Conservation (phyloP, 2,329 filamentous ascomycete species). For the Metarhizium brunneum region DNA sequence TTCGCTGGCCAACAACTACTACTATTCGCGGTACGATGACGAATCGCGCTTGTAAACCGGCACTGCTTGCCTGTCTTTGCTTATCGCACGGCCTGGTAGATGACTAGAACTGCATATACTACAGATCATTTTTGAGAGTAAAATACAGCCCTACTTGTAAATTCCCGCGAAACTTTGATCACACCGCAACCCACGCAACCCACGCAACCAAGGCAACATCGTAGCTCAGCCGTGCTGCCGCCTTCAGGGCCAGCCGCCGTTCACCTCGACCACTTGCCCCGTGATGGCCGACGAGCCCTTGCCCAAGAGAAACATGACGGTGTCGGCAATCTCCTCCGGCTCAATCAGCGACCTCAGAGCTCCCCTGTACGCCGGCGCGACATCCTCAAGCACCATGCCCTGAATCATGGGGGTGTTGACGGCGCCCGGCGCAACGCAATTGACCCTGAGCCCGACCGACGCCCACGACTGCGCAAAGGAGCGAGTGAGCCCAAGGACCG, state of each 20-base stretch:
- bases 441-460: conserved; percentile 22
- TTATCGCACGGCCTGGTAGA: not conserved
- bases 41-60: not conserved
- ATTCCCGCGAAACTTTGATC: too few species aligned
- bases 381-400: not conserved
- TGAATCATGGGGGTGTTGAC: conserved; percentile 36
- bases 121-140: not conserved
- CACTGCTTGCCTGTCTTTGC: not conserved
- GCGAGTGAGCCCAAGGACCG: conserved; percentile 1
- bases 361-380: not conserved
- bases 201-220: not conserved
- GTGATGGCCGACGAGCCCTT: not conserved
- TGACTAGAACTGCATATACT: too few species aligned
- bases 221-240: not conserved
- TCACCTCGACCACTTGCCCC: conserved; percentile 1
- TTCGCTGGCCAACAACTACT: not conserved
- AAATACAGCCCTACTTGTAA: not conserved
- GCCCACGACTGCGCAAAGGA: conserved; percentile 2
- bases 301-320: conserved; percentile 1
- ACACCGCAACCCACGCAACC: too few species aligned
- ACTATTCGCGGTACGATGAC: not conserved
- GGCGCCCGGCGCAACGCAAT: conserved; percentile 58
- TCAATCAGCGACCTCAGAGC: not conserved
- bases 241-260: not conserved
- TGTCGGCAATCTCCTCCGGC: conserved; percentile 3